These are phyloP conservation scores for Beverwykella pulmonaria DNA, from an alignment of 495 filamentous ascomycete species.

Conservation along the genomic window DNA sequence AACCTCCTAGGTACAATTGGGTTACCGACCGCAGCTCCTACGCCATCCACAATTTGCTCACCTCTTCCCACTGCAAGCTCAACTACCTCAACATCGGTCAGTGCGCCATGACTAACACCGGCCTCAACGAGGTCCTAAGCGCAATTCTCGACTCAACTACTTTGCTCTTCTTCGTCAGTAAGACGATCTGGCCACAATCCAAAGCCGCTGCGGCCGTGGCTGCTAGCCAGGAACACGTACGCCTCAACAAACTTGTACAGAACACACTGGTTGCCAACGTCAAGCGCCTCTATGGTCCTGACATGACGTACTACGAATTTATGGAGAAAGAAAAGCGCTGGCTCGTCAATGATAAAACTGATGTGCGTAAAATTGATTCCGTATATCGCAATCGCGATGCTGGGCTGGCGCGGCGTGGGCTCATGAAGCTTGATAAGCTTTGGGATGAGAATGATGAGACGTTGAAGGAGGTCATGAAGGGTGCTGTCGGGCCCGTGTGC, in stretches of 20 bases:
- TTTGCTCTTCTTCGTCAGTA: constrained; percentile 29
- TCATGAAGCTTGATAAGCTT: constrained; percentile 42
- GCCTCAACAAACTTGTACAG: constrained; percentile 12
- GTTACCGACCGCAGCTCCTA: constrained; percentile 21
- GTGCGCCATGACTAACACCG: constrained; percentile 19
- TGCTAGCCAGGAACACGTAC: constrained; percentile 25
- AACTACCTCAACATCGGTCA: constrained; percentile 23
- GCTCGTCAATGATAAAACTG: constrained; percentile 42
- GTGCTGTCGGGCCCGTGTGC: constrained; percentile 18
- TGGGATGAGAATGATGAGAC: constrained; percentile 40
- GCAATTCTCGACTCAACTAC: constrained; percentile 13
- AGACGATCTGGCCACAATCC: constrained; percentile 24
- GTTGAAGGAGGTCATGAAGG: constrained; percentile 30
- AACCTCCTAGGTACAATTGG: constrained; percentile 32
- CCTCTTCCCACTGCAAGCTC: constrained; percentile 6
- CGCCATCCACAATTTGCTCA: constrained; percentile 20
- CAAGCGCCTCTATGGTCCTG: constrained; percentile 24
- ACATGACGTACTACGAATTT: constrained; percentile 39
- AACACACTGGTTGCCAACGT: constrained; percentile 38
- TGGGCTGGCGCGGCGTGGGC: constrained; percentile 42
- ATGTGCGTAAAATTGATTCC: constrained; percentile 48
- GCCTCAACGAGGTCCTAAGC: constrained; percentile 13
- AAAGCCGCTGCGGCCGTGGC: constrained; percentile 5
- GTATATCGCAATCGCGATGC: constrained; percentile 51
- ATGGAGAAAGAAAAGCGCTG: constrained; percentile 43